Base-by-base conservation (phyloP, 257 asterid species). In the Solanum ossicruentum region DNA sequence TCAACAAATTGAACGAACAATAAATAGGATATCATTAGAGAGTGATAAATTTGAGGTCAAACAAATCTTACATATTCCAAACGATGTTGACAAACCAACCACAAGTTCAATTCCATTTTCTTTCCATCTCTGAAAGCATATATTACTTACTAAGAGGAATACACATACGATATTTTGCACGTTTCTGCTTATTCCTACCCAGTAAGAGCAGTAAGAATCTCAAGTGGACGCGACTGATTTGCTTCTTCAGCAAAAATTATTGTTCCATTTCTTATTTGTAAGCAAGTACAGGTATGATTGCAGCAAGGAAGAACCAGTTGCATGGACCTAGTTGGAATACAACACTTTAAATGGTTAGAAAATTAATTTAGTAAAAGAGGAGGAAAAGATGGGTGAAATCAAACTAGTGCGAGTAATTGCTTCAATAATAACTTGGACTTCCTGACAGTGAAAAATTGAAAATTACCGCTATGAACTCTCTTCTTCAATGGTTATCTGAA, bases 391-490 rank as follows among this genome's bases (percentile, higher is more conserved):
- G 61, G 82, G 1, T 77, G 12, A 49, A 49, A 51, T 15, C 16
- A 51, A 73, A 15, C 41, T 4, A 13, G 61, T 47, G 81, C 8
- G 13, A 75, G 82, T 51, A 75, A 15, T 75, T 51, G 63, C 82
- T 77, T 51, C 60, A 49, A 75, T 75, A 21, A 12, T 60, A 43
- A 75, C 23, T 21, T 49, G 43, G 6, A 49, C 60, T 75, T 75
- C 61, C 63, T 23, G 63, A 52, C 7, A 49, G 26, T 39, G 52
- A 39, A 41, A 70, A 70, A 10, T 0, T 52, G 83, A 16, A 52
- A 51, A 54, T 28, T 78, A 78, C 83, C 87, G 61, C 82, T 83
- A 87, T 49, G 85, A 89, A 85, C 87, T 87, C 83, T 87, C 88
- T 17, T 54, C 88, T 21, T 85, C 58, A 78, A 63, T 85, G 65